Evolutionary conservation across 345 rosid species (phyloP).

Genomic region (Psidium friedrichsthalianum): DNA sequence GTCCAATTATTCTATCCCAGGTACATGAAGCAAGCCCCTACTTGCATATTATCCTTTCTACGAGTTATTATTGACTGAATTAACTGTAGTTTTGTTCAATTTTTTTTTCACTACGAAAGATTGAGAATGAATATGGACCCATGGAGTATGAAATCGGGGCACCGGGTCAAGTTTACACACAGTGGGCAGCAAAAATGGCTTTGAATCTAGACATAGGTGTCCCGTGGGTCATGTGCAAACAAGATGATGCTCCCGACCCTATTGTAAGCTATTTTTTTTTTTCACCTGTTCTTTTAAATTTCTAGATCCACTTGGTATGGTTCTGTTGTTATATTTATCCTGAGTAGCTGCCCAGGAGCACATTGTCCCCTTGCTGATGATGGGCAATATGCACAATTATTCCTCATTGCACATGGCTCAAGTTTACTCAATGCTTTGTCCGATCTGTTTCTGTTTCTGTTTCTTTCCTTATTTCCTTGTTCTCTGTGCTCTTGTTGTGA

Average conservation of each 20-base stretch:
- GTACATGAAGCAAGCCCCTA: constrained; percentile 17
- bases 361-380: constrained; percentile 6
- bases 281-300: not conserved
- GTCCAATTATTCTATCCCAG: constrained; percentile 98
- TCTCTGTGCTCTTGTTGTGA: constrained; percentile 8
- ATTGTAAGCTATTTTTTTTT: constrained; percentile 38
- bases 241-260: constrained; percentile 98
- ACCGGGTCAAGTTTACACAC: constrained; percentile 57
- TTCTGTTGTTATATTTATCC: not conserved
- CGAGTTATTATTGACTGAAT: not conserved
- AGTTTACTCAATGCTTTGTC: constrained; percentile 10
- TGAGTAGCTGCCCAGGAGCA: not conserved
- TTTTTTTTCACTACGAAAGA: constrained; percentile 30
- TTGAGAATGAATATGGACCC: constrained; percentile 99
- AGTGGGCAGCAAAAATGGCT: constrained; percentile 98
- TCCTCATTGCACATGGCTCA: constrained; percentile 26
- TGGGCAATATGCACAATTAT: constrained; percentile 16
- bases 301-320: not conserved
- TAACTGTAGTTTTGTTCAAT: not conserved
- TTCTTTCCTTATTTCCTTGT: not conserved
- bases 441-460: constrained; percentile 6
- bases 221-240: constrained; percentile 99
- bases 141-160: constrained; percentile 81
- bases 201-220: constrained; percentile 84
- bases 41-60: not conserved